Conservation (phyloP, 768 basidiomycete genomes). For the Coprinellus micaceus region DNA sequence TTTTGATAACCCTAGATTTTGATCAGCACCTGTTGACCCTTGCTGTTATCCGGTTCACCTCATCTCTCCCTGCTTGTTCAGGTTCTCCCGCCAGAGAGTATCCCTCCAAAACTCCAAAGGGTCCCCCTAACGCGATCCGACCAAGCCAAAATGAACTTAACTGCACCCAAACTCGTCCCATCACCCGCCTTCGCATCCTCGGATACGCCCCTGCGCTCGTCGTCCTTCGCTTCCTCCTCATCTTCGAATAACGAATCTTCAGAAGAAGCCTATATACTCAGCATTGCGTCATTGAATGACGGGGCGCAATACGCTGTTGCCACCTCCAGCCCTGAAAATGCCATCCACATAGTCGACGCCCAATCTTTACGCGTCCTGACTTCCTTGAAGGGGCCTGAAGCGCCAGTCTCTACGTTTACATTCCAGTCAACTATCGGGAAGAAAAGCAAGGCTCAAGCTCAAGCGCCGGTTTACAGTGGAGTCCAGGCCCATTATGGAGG, state of each 20-base stretch:
- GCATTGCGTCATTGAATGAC: constrained; percentile 40
- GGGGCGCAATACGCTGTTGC: constrained; percentile 54
- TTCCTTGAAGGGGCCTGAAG: constrained; percentile 31
- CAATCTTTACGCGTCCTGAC: constrained; percentile 42
- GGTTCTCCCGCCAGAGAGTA: too few relatives aligned
- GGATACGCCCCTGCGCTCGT: background rate
- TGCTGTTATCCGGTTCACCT: too few relatives aligned
- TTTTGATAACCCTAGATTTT: too few relatives aligned
- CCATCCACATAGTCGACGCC: constrained; percentile 67
- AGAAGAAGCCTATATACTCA: constrained; percentile 57
- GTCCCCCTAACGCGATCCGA: too few relatives aligned
- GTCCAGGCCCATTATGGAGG: constrained; percentile 50
- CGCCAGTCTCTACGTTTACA: background rate
- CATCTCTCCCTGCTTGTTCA: too few relatives aligned
- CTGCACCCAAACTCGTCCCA: background rate
- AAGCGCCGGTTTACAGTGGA: background rate
- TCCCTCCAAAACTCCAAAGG: too few relatives aligned
- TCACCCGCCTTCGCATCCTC: background rate
- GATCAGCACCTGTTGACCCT: too few relatives aligned
- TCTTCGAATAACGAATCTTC: constrained; percentile 4
- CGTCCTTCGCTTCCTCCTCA: background rate
- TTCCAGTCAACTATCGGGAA: background rate
- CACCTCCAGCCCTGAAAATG: constrained; percentile 59
- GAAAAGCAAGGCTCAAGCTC: background rate
- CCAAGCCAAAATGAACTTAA: too few relatives aligned